These are phyloP conservation scores for Biscogniauxia marginata DNA, from an alignment of 2,329 filamentous ascomycete genomes.

Conservation along the genomic window DNA sequence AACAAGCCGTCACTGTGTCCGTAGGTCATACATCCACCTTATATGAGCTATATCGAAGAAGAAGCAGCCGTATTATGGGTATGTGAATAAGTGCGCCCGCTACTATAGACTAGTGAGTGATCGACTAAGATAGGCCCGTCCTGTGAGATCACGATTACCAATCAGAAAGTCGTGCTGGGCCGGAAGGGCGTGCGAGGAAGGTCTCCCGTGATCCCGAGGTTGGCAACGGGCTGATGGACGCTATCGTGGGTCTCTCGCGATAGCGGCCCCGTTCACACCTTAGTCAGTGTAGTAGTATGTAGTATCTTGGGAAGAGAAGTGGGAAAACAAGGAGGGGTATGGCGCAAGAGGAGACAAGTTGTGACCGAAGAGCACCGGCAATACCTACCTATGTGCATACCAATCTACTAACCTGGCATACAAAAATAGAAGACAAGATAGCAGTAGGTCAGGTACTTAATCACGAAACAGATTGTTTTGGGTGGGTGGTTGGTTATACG, in stretches of 20 bases:
- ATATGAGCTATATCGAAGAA: too few relatives aligned
- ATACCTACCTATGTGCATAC: too few relatives aligned
- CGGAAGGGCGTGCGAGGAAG: not conserved
- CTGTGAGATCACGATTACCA: not conserved
- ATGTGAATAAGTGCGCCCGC: not conserved
- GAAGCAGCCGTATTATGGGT: too few relatives aligned
- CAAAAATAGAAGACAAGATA: too few relatives aligned
- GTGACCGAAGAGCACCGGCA: too few relatives aligned
- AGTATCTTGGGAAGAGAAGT: not conserved
- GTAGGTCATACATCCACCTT: too few relatives aligned
- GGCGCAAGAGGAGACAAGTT: too few relatives aligned
- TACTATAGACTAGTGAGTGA: not conserved
- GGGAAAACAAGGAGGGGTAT: not conserved
- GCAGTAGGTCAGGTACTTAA: too few relatives aligned
- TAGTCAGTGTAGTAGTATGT: not conserved
- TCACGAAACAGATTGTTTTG: not conserved
- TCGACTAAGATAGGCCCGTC: not conserved
- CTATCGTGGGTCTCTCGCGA: not conserved
- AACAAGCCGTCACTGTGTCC: too few relatives aligned
- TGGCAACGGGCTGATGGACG: not conserved
- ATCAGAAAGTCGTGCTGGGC: not conserved
- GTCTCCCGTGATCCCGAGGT: not conserved
- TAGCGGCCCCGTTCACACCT: not conserved
- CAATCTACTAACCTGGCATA: too few relatives aligned
- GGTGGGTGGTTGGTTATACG: not conserved